Percentiles rank a stretch among this genome's conserved stretches.
Conservation (phyloP, 106 monocot species). For the Xerophyta viscosa region DNA sequence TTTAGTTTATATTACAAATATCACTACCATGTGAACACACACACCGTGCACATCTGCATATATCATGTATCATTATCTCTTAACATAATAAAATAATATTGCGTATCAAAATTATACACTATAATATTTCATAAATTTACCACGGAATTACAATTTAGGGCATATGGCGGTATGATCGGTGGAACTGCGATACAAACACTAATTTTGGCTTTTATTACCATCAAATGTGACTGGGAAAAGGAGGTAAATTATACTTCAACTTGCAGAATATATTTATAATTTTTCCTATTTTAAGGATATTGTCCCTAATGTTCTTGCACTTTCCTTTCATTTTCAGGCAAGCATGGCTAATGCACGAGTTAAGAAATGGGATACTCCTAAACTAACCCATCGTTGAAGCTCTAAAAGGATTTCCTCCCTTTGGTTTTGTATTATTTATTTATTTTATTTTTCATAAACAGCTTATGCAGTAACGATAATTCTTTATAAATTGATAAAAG, state of each 20-base stretch:
- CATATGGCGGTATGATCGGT: conserved; percentile 85
- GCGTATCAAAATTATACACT: too few relatives aligned
- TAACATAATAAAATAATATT: too few relatives aligned
- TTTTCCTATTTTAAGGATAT: neutral
- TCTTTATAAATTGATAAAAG: too few relatives aligned
- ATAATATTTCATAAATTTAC: too few relatives aligned
- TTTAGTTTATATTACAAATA: too few relatives aligned
- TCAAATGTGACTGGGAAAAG: conserved; percentile 66
- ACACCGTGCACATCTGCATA: too few relatives aligned
- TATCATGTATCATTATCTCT: too few relatives aligned
- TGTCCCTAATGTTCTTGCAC: neutral
- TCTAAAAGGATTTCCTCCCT: too few relatives aligned
- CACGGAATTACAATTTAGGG: conserved; percentile 30
- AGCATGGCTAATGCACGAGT: conserved; percentile 24
- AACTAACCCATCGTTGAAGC: neutral
- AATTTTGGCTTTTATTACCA: conserved; percentile 46
- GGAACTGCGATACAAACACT: conserved; percentile 74
- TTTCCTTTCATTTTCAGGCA: conserved; percentile 7
- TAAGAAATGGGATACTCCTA: conserved; percentile 8
- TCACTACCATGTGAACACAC: too few relatives aligned
- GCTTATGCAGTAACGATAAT: too few relatives aligned
- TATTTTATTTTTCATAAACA: too few relatives aligned
- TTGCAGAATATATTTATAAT: neutral
- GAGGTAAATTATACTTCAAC: conserved; percentile 24
- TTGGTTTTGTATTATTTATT: too few relatives aligned